Conservation (phyloP, 208 protist species). For the Histomonas meleagridis region DNA sequence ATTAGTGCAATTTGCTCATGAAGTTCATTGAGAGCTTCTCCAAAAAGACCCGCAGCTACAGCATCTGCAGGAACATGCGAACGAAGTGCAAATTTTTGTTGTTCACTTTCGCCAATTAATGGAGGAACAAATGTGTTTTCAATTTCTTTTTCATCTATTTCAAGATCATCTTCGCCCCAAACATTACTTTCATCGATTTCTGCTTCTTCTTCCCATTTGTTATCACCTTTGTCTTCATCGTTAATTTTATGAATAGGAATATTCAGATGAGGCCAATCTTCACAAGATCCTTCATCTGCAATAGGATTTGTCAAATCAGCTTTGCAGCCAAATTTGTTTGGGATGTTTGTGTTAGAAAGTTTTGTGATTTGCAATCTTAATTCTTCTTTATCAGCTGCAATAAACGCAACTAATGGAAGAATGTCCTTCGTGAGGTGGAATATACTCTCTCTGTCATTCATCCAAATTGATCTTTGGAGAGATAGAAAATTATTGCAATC, state of each 20-base stretch:
- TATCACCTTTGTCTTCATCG: too few relatives aligned
- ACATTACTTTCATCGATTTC: neutral
- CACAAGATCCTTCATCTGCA: too few relatives aligned
- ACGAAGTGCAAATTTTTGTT: neutral
- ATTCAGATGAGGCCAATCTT: too few relatives aligned
- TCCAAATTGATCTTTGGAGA: neutral
- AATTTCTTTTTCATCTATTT: neutral
- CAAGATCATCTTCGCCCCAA: neutral
- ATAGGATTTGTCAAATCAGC: neutral
- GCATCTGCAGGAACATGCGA: neutral
- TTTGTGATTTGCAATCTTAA: too few relatives aligned
- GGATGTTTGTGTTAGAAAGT: neutral
- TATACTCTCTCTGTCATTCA: neutral
- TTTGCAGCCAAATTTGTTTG: neutral
- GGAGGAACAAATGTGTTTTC: neutral
- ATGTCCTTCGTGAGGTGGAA: neutral
- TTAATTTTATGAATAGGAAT: too few relatives aligned
- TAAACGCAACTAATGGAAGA: too few relatives aligned
- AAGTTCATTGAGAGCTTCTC: neutral
- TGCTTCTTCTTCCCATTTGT: neutral
- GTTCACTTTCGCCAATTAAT: neutral
- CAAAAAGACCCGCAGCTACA: neutral
- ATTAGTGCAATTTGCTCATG: neutral
- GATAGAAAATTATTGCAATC: neutral
- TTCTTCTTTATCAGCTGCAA: too few relatives aligned